A percentile compares a stretch with the other conserved stretches of the same genome.
These are phyloP conservation scores for Lycium barbarum DNA, from an alignment of 257 asterid species.

Conservation along the genomic window DNA sequence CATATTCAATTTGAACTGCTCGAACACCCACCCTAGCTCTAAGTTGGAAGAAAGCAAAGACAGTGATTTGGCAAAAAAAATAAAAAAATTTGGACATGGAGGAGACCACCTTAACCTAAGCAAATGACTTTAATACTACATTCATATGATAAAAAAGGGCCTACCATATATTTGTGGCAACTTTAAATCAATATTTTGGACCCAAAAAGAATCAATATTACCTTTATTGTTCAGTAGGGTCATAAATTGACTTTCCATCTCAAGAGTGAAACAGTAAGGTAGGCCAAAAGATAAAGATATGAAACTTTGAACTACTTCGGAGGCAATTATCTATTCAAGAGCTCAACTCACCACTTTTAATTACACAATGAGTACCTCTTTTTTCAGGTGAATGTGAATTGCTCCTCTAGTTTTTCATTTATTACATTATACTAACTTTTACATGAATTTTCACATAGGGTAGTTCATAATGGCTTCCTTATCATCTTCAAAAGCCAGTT, in stretches of 20 bases:
- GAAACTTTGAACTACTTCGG: neutral
- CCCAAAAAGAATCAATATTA: conserved; percentile 23
- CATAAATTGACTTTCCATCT: neutral
- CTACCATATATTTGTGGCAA: conserved; percentile 18
- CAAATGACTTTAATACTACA: neutral
- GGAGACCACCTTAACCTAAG: neutral
- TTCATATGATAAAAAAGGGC: neutral
- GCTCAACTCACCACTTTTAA: neutral
- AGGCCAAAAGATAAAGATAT: conserved; percentile 17
- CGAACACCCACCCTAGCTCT: too few relatives aligned
- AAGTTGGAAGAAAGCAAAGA: neutral
- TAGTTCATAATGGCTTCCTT: neutral
- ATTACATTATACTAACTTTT: neutral
- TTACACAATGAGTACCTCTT: neutral
- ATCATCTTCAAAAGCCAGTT: neutral
- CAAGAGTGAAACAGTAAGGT: conserved; percentile 18
- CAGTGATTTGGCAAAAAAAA: too few relatives aligned
- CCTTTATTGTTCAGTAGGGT: conserved; percentile 24
- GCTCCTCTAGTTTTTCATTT: conserved; percentile 4
- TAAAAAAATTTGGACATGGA: neutral
- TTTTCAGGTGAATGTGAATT: neutral
- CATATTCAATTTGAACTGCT: neutral
- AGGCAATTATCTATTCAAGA: neutral
- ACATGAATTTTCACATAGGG: neutral
- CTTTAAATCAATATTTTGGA: neutral